Conservation (phyloP, 75 land plant species). For the Selaginella tamariscina region DNA sequence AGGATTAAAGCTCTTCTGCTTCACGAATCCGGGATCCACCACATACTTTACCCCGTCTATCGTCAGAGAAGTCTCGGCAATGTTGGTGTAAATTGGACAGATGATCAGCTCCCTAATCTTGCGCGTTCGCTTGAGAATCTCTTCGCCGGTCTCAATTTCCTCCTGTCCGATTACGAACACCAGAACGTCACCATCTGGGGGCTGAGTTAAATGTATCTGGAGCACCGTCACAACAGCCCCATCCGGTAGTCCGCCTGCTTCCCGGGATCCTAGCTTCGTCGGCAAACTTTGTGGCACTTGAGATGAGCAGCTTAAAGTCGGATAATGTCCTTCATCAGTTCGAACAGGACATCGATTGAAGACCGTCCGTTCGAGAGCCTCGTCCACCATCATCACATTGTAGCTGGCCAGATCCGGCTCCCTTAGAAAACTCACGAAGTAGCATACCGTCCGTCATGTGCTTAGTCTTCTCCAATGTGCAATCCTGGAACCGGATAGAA, state of each 20-base stretch:
- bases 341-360: conserved; percentile 89
- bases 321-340: conserved; percentile 65
- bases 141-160: conserved; percentile 64
- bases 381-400: conserved; percentile 98
- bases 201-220: conserved; percentile 7
- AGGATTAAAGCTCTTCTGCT: conserved; percentile 91
- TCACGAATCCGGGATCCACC: conserved; percentile 49
- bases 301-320: conserved; percentile 87
- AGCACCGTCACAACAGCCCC: conserved; percentile 7
- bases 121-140: conserved; percentile 68
- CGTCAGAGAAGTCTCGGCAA: conserved; percentile 36
- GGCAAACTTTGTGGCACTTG: conserved; percentile 97
- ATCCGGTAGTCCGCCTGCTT: conserved; percentile 22
- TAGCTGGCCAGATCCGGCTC: conserved; percentile 93
- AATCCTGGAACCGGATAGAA: conserved; percentile 96
- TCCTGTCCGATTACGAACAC: not conserved
- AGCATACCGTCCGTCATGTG: conserved; percentile 92
- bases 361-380: conserved; percentile 85
- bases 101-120: conserved; percentile 85
- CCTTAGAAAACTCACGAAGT: conserved; percentile 69
- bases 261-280: conserved; percentile 94
- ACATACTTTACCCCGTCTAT: conserved; percentile 2
- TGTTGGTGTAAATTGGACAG: conserved; percentile 94
- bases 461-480: conserved; percentile 84
- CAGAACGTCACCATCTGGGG: conserved; percentile 7